A percentile compares a stretch with the other conserved stretches of the same genome.
phyloP scores from a whole-genome alignment of 2,329 filamentous ascomycete species.

The Cyphellophora attinorum region DNA sequence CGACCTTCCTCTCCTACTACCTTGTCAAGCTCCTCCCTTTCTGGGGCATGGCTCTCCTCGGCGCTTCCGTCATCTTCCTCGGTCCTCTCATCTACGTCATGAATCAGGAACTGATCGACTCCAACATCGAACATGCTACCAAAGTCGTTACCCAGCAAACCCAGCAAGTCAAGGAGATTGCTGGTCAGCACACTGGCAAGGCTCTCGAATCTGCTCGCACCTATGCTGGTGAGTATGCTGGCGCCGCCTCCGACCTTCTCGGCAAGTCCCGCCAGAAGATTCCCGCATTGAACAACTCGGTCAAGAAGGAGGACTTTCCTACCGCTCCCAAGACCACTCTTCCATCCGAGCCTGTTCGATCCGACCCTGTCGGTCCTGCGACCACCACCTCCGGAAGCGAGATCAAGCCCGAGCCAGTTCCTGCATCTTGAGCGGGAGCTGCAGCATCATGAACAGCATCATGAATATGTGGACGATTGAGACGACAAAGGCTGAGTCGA shows the following conservation, averaged over 20 bases:
- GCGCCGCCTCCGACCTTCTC: slow-evolving; percentile 50
- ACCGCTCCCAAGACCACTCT: slow-evolving; percentile 31
- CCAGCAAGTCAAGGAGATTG: slow-evolving; percentile 49
- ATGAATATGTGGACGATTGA: no score
- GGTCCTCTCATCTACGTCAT: slow-evolving; percentile 54
- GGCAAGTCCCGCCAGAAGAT: slow-evolving; percentile 26
- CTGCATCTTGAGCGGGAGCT: no score
- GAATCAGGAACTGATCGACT: slow-evolving; percentile 56
- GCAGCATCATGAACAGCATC: no score
- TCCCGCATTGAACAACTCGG: slow-evolving; percentile 15
- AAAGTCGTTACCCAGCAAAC: slow-evolving; percentile 49
- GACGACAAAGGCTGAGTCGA: no score
- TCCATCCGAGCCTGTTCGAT: slow-evolving; percentile 5
- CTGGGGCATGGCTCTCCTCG: slow-evolving; percentile 53
- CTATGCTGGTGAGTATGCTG: slow-evolving; percentile 51
- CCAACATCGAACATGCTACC: slow-evolving; percentile 46
- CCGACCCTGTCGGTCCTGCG: no score
- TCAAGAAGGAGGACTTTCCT: slow-evolving; percentile 43
- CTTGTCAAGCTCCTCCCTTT: slow-evolving; percentile 57
- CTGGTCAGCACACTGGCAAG: slow-evolving; percentile 49
- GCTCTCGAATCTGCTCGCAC: slow-evolving; percentile 49
- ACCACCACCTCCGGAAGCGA: slow-evolving; percentile 2
- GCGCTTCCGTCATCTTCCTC: slow-evolving; percentile 47
- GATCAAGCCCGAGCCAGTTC: neutral
- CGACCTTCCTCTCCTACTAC: slow-evolving; percentile 52